These are phyloP conservation scores for Diutina siamensis DNA, from an alignment of 1,139 yeast genomes.

Conservation along the genomic window DNA sequence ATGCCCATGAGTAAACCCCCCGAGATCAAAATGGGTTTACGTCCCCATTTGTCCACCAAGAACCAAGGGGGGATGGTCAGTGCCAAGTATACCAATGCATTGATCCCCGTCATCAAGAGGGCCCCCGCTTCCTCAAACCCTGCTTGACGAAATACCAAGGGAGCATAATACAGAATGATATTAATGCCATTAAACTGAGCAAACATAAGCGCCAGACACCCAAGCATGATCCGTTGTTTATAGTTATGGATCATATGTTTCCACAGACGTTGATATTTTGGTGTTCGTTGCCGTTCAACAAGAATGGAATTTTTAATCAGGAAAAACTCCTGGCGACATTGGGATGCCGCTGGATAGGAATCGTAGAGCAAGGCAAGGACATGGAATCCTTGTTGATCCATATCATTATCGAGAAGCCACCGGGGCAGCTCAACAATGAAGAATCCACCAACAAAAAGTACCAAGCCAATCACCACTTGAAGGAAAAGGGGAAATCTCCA, in stretches of 20 bases:
- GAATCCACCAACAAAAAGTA: conserved; percentile 38
- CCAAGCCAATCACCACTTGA: conserved; percentile 35
- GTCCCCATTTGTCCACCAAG: conserved; percentile 42
- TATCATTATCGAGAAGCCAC: conserved; percentile 40
- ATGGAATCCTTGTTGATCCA: conserved; percentile 45
- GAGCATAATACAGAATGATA: conserved; percentile 44
- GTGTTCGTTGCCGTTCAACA: conserved; percentile 27
- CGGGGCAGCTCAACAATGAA: conserved; percentile 47
- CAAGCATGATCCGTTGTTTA: conserved; percentile 30
- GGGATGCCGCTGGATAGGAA: conserved; percentile 33
- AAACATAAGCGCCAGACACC: conserved; percentile 39
- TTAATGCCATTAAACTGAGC: conserved; percentile 49
- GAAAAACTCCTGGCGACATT: conserved; percentile 40
- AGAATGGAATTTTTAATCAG: conserved; percentile 11
- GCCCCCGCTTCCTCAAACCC: conserved; percentile 41
- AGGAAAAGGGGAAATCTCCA: conserved; percentile 43
- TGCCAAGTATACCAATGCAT: conserved; percentile 34
- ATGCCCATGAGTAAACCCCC: conserved; percentile 40
- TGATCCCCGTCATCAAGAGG: conserved; percentile 41
- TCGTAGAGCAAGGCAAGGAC: conserved; percentile 77
- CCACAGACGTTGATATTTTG: conserved; percentile 35
- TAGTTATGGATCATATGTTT: conserved; percentile 29
- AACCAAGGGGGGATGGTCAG: conserved; percentile 46
- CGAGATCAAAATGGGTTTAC: conserved; percentile 38
- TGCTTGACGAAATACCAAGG: conserved; percentile 41